These are phyloP conservation scores for Breviolum minutum DNA, from an alignment of 73 alveolate species.

Conservation along the genomic window DNA sequence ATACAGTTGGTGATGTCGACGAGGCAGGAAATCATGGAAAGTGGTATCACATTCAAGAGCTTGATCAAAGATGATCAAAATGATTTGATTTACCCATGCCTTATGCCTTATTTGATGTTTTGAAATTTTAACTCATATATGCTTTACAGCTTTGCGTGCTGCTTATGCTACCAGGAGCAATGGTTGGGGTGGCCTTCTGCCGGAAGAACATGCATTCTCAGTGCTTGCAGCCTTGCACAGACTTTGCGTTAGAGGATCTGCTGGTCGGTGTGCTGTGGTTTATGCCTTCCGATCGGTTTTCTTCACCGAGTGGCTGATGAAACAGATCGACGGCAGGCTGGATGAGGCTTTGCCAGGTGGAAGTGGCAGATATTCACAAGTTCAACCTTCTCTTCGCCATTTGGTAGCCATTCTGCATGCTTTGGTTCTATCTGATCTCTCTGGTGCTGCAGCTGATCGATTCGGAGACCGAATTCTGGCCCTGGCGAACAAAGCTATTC, in stretches of 20 bases:
- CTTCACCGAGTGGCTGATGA: constrained; percentile 82
- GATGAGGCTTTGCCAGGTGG: constrained; percentile 68
- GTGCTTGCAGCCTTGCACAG: constrained; percentile 78
- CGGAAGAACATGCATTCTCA: constrained; percentile 79
- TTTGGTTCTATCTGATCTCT: constrained; percentile 69
- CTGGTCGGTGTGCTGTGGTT: constrained; percentile 87
- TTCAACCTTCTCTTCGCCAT: constrained; percentile 89
- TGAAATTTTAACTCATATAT: neutral
- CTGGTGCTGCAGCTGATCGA: constrained; percentile 88
- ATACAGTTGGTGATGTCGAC: constrained; percentile 70
- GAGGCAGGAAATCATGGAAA: constrained; percentile 15
- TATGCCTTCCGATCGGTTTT: constrained; percentile 61
- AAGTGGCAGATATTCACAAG: constrained; percentile 42
- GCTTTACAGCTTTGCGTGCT: neutral
- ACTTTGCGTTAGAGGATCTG: constrained; percentile 78
- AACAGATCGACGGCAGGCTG: constrained; percentile 72
- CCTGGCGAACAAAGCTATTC: constrained; percentile 23
- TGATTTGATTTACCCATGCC: too few species aligned
- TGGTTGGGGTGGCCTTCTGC: constrained; percentile 88
- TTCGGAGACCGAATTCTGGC: constrained; percentile 62
- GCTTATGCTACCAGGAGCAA: constrained; percentile 20
- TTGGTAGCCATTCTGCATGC: constrained; percentile 83
- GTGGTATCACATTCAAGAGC: neutral
- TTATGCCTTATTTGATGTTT: too few species aligned
- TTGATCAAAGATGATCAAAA: neutral